phyloP scores from a whole-genome alignment of 2,329 filamentous ascomycete species.

The Periconia macrospinosa region DNA sequence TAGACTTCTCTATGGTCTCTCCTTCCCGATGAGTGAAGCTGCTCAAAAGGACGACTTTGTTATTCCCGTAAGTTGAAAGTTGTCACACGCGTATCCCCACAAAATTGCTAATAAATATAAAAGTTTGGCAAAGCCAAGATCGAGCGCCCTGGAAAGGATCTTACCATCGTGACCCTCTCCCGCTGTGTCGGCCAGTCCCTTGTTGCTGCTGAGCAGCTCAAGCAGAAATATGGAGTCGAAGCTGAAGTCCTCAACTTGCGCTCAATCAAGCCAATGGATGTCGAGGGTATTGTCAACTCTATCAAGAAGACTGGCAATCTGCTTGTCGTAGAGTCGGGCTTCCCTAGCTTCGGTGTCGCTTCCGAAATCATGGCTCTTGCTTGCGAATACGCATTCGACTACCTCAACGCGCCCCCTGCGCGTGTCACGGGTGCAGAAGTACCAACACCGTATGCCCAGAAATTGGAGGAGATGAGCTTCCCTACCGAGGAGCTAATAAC shows the following conservation, averaged over 20 bases:
- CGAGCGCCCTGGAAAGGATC: slow-evolving; percentile 91
- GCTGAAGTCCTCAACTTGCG: slow-evolving; percentile 97
- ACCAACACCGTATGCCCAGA: slow-evolving; percentile 90
- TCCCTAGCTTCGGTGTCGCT: slow-evolving; percentile 90
- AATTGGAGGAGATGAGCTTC: slow-evolving; percentile 94
- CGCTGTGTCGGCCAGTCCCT: slow-evolving; percentile 94
- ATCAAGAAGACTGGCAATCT: slow-evolving; percentile 98
- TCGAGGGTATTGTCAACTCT: slow-evolving; percentile 93
- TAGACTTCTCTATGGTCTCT: slow-evolving; percentile 82
- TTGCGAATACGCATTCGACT: slow-evolving; percentile 98
- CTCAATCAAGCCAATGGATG: slow-evolving; percentile 93
- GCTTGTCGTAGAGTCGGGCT: slow-evolving; percentile 91
- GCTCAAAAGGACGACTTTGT: slow-evolving; percentile 97
- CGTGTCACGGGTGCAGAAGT: slow-evolving; percentile 96
- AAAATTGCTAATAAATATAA: slow-evolving; percentile 11
- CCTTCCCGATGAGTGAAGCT: slow-evolving; percentile 96
- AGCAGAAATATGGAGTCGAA: slow-evolving; percentile 95
- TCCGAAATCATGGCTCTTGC: slow-evolving; percentile 91
- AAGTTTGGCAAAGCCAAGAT: slow-evolving; percentile 97
- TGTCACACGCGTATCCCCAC: background rate
- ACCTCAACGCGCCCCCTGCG: slow-evolving; percentile 90
- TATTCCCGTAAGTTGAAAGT: slow-evolving; percentile 62
- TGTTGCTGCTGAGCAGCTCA: slow-evolving; percentile 83
- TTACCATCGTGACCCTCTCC: slow-evolving; percentile 93
- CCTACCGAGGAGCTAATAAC: slow-evolving; percentile 87